These are phyloP conservation scores for Quercus mongolica DNA, from an alignment of 306 rosid species.

Conservation along the genomic window DNA sequence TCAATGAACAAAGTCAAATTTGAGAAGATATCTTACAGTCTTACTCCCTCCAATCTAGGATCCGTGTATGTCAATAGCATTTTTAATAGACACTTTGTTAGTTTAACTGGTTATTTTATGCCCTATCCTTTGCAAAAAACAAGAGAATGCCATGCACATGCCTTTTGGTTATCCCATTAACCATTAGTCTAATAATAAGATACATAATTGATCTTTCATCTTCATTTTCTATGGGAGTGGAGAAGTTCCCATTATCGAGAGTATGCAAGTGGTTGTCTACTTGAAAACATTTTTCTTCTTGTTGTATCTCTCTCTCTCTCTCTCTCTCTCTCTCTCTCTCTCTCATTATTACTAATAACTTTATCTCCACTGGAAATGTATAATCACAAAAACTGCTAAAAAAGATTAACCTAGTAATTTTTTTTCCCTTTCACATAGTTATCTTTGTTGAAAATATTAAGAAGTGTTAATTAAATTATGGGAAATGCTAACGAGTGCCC, in stretches of 20 bases:
- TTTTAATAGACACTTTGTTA: not conserved
- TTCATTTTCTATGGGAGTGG: constrained; percentile 26
- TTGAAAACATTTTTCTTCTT: not conserved
- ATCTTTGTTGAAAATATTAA: too few relatives aligned
- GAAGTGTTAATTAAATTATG: too few relatives aligned
- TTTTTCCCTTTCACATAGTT: too few relatives aligned
- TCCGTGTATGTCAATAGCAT: not conserved
- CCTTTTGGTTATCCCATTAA: constrained; percentile 9
- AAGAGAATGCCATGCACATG: constrained; percentile 54
- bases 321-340: not conserved
- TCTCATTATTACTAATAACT: not conserved
- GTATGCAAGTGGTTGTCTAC: constrained; percentile 6
- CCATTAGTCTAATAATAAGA: constrained; percentile 11
- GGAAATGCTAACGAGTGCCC: too few relatives aligned
- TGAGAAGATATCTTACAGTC: constrained; percentile 19
- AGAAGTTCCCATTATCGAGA: constrained; percentile 36
- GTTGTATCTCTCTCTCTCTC: not conserved
- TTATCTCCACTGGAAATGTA: too few relatives aligned
- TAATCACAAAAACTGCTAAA: too few relatives aligned
- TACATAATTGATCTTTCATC: constrained; percentile 19
- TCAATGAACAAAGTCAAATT: constrained; percentile 16
- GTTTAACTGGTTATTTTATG: not conserved
- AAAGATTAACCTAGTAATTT: too few relatives aligned
- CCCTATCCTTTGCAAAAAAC: constrained; percentile 20
- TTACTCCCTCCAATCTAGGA: constrained; percentile 29